Conservation (phyloP, 2,329 filamentous ascomycete genomes). For the Aspergillus vadensis region DNA sequence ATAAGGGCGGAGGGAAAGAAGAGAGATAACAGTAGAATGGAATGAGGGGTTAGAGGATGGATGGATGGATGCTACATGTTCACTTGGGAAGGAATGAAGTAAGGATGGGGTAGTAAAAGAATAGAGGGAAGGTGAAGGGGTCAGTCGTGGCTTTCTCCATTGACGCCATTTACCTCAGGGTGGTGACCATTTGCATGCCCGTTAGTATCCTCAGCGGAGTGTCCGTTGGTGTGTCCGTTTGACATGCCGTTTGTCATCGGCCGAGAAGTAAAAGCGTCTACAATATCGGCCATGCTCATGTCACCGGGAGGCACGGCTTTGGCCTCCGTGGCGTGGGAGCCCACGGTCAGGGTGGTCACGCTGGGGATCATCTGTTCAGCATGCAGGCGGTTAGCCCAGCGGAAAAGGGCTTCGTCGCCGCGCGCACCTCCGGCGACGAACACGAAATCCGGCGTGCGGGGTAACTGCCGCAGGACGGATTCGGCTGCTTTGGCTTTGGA, state of each 20-base stretch:
- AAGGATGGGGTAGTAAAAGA: neutral
- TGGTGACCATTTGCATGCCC: neutral
- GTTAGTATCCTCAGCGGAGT: neutral
- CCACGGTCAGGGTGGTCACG: slow-evolving; percentile 81
- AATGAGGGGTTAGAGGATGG: neutral
- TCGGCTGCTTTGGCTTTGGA: slow-evolving; percentile 81
- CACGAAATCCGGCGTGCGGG: slow-evolving; percentile 73
- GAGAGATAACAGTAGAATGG: neutral
- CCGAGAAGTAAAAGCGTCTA: slow-evolving; percentile 20
- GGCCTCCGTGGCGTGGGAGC: slow-evolving; percentile 81
- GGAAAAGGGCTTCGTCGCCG: slow-evolving; percentile 87
- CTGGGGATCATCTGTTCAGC: slow-evolving; percentile 60
- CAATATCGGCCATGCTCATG: slow-evolving; percentile 68
- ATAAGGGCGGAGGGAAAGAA: neutral
- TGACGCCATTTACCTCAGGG: neutral
- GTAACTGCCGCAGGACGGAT: slow-evolving; percentile 65
- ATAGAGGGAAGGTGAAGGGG: neutral
- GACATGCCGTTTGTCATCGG: neutral
- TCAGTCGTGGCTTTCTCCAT: slow-evolving; percentile 1
- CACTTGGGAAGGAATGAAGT: neutral
- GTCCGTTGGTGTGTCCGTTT: slow-evolving; percentile 6
- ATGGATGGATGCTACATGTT: slow-evolving; percentile 1
- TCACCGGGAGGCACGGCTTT: slow-evolving; percentile 79
- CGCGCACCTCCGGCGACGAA: slow-evolving; percentile 86
- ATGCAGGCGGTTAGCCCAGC: slow-evolving; percentile 81